Conservation (phyloP, 495 filamentous ascomycete species). For the Penicillium odoratum region DNA sequence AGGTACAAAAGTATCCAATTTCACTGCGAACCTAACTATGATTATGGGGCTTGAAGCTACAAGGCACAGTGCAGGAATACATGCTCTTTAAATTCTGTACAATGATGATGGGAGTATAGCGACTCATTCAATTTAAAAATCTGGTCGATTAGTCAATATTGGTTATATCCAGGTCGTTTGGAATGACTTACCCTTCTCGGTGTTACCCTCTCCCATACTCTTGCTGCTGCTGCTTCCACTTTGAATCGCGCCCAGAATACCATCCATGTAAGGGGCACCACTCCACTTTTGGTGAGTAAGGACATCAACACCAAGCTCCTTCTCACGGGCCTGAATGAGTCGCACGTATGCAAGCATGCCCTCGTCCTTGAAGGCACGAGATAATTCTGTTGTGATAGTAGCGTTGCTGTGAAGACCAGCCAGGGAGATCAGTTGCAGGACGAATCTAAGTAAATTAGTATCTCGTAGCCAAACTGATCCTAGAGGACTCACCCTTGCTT, state of each 20-base stretch:
- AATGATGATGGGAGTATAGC: background rate
- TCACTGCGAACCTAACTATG: too few species aligned
- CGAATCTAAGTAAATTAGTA: slow-evolving; percentile 55
- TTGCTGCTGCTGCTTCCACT: slow-evolving; percentile 81
- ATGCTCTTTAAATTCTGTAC: background rate
- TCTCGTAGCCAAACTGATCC: background rate
- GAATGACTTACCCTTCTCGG: slow-evolving; percentile 54
- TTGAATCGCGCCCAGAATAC: slow-evolving; percentile 87
- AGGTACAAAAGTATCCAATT: too few species aligned
- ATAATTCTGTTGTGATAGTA: slow-evolving; percentile 82
- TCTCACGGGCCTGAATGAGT: slow-evolving; percentile 82
- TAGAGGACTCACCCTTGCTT: slow-evolving; percentile 65
- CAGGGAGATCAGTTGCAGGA: slow-evolving; percentile 88
- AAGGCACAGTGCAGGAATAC: too few species aligned
- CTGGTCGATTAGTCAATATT: background rate
- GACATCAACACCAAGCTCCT: slow-evolving; percentile 90
- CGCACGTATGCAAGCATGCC: slow-evolving; percentile 97
- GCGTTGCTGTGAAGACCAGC: slow-evolving; percentile 90
- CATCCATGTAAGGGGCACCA: slow-evolving; percentile 89
- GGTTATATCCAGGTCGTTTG: background rate
- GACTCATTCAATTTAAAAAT: background rate
- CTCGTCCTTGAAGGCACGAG: slow-evolving; percentile 77
- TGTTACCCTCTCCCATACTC: slow-evolving; percentile 84
- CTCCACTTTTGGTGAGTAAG: slow-evolving; percentile 99
- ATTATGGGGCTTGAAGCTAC: too few species aligned